phyloP scores from a whole-genome alignment of 139 green algal genomes.

The Trebouxia sp. region DNA sequence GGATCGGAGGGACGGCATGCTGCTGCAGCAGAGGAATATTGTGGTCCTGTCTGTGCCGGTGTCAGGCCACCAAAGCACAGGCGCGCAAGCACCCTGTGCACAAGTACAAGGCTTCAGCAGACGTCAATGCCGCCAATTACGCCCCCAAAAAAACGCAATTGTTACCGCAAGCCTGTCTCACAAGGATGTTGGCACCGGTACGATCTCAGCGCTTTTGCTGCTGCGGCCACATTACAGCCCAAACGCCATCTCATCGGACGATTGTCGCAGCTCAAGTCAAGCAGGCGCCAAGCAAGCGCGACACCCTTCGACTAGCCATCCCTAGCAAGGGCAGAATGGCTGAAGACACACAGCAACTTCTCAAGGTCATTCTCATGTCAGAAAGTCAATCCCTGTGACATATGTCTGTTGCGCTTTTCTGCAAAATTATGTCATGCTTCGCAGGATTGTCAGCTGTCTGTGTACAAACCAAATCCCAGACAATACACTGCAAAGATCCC shows the following conservation, averaged over 20 bases:
- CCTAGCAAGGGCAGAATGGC: constrained; percentile 98
- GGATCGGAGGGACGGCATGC: no score
- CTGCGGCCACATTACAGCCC: no score
- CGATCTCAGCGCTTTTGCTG: not conserved
- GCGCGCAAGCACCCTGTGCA: no score
- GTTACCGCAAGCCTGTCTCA: not conserved
- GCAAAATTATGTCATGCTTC: not conserved
- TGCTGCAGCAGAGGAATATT: no score
- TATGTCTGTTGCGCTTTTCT: not conserved
- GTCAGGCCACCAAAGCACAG: no score
- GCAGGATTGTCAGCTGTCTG: constrained; percentile 88
- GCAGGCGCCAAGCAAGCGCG: not conserved
- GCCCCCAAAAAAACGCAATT: no score
- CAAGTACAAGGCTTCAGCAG: no score
- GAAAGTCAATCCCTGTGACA: not conserved
- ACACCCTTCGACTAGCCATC: constrained; percentile 79
- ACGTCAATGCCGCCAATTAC: no score
- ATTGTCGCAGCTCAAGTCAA: not conserved
- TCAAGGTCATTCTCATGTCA: constrained; percentile 61
- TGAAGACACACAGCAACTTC: constrained; percentile 92
- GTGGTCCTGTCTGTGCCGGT: no score
- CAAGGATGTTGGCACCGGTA: not conserved
- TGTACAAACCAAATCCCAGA: constrained; percentile 96
- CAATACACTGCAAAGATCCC: constrained; percentile 95
- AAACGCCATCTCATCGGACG: not conserved